Base-by-base conservation (phyloP, 163 green algal genomes). In the Scenedesmus sp. region DNA sequence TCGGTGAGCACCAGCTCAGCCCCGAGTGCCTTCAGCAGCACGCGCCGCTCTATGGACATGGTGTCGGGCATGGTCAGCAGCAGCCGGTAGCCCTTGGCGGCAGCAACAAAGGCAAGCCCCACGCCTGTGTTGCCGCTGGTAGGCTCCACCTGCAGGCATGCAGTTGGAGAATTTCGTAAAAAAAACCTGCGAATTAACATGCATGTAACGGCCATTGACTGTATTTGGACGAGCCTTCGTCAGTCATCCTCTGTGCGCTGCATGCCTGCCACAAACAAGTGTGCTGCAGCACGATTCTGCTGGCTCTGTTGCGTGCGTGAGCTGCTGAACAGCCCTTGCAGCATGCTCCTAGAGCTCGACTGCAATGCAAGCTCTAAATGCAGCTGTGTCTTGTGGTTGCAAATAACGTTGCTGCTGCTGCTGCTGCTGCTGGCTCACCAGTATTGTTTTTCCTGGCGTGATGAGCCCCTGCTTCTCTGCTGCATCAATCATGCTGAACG, bases 61-160 rank as follows among this genome's bases (percentile, higher is more conserved):
- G 96, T 97, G 55, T 97, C 96, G 0, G 98, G 98, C 97, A 99
- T 99, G 23, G 97, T 99, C 54, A 99, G 94, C 77, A 97, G 92
- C 52, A 99, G 96, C 84, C 94, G 91, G 96, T 99, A 99, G 59
- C 97, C 97, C 88, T 96, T 97, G 46, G 96, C 94, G 0, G 98
- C 96, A 0, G 97, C 97, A 1, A 99, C 95, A 90, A 97, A 99
- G 0, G 97, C 98, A 26, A 99, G 94, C 3, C 97, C 98, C 10
- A 99, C 95, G 4, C 98, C 98, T 16, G 97, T 99, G 94, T 99
- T 99, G 87, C 97, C 97, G 9, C 93, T 97, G 46, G 97, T 99
- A 2, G 97, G 96, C 93, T 99, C 97, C 18, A 98, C 95, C 96
- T 99, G 95, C 77, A 73, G 1, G 13, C 46, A 86, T 77, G 5